Evolutionary conservation across 148 eudicot species (phyloP).

Genomic region (Vaccinium corymbosum): DNA sequence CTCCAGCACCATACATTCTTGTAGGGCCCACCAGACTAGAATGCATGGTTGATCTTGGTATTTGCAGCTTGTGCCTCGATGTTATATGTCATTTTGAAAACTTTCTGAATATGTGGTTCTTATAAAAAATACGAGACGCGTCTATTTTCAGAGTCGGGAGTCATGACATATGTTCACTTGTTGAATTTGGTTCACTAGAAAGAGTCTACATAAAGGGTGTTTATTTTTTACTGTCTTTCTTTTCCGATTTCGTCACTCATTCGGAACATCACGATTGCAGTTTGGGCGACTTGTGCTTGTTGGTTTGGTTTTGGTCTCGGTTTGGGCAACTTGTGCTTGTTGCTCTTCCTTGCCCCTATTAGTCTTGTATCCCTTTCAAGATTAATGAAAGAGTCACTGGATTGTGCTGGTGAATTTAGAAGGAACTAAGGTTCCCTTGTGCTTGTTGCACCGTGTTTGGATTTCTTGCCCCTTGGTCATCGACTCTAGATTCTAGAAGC

Average conservation of each 20-base stretch:
- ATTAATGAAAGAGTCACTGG: constrained; percentile 69
- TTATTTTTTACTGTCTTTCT: too few relatives aligned
- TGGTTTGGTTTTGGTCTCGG: too few relatives aligned
- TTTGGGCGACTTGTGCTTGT: constrained; percentile 29
- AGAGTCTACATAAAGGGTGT: background rate
- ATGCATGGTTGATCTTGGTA: too few relatives aligned
- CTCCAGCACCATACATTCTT: too few relatives aligned
- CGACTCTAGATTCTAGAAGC: constrained; percentile 36
- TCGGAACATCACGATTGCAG: constrained; percentile 30
- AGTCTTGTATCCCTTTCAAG: too few relatives aligned
- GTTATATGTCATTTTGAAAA: too few relatives aligned
- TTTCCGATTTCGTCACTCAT: background rate
- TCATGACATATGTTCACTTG: background rate
- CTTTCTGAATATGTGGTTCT: too few relatives aligned
- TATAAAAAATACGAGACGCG: background rate
- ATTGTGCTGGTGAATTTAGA: constrained; percentile 41
- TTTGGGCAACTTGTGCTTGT: too few relatives aligned
- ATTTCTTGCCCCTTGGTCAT: constrained; percentile 58
- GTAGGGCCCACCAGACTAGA: too few relatives aligned
- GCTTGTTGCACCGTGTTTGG: constrained; percentile 56
- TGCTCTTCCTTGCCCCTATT: too few relatives aligned
- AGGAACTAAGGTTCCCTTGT: constrained; percentile 74
- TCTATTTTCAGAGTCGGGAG: background rate
- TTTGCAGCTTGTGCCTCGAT: too few relatives aligned
- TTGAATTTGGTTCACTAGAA: background rate